A percentile compares a stretch with the other conserved stretches of the same genome.
phyloP scores from a whole-genome alignment of 805 yeast species.

The Barnettozyma siamensis region DNA sequence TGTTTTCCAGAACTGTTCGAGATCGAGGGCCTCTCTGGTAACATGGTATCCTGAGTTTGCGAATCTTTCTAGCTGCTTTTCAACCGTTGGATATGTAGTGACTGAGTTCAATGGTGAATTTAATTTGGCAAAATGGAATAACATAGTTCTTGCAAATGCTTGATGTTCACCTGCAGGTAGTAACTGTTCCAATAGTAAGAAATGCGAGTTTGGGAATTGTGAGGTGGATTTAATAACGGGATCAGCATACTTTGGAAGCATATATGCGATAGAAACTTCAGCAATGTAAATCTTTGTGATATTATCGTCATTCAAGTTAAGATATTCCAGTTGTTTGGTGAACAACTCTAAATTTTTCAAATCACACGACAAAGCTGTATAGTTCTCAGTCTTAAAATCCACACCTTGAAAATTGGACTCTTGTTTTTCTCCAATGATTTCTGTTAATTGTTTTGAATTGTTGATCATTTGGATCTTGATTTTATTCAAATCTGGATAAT shows the following conservation, averaged over 20 bases:
- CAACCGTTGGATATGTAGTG: slow-evolving; percentile 43
- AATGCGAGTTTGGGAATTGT: slow-evolving; percentile 45
- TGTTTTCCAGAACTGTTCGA: slow-evolving; percentile 55
- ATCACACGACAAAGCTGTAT: slow-evolving; percentile 63
- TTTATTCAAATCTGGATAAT: slow-evolving; percentile 62
- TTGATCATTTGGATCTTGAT: slow-evolving; percentile 50
- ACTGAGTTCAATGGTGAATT: slow-evolving; percentile 69
- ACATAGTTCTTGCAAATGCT: slow-evolving; percentile 71
- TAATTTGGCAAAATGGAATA: slow-evolving; percentile 60
- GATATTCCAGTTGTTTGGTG: slow-evolving; percentile 15
- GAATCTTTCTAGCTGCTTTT: slow-evolving; percentile 48
- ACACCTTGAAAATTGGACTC: slow-evolving; percentile 17
- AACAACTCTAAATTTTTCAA: slow-evolving; percentile 43
- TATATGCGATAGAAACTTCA: slow-evolving; percentile 78
- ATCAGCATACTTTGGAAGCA: slow-evolving; percentile 64
- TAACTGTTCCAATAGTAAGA: slow-evolving; percentile 64
- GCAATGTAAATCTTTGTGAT: slow-evolving; percentile 59
- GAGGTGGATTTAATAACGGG: slow-evolving; percentile 46
- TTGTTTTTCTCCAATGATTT: slow-evolving; percentile 35
- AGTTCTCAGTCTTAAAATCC: slow-evolving; percentile 36
- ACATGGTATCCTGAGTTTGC: slow-evolving; percentile 36
- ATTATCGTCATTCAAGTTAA: slow-evolving; percentile 21
- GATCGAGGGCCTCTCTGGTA: slow-evolving; percentile 44
- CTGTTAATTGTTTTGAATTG: slow-evolving; percentile 39
- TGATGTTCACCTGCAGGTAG: slow-evolving; percentile 57